phyloP scores from a whole-genome alignment of 495 filamentous ascomycete genomes.

The Lasiosphaeria ovina region DNA sequence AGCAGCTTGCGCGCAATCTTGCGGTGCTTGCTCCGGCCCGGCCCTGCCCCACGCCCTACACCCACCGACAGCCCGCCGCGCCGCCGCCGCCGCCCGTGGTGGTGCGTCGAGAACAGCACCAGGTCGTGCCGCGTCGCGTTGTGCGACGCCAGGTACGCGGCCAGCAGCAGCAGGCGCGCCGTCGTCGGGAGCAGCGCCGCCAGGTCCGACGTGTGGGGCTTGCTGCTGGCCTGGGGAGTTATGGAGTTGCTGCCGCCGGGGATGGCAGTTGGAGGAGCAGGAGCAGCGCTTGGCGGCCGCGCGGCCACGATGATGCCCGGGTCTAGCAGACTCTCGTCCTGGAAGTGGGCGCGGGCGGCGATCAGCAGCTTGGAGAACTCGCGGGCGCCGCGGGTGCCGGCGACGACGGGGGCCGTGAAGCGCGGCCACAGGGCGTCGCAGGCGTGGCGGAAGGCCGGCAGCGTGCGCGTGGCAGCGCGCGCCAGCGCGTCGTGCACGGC shows the following conservation, averaged over 20 bases:
- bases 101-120: conserved; percentile 79
- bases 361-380: conserved; percentile 83
- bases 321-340: conserved; percentile 69
- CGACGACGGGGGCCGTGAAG: conserved; percentile 65
- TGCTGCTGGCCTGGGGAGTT: conserved; percentile 12
- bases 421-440: conserved; percentile 63
- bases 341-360: conserved; percentile 68
- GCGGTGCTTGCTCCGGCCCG: conserved; percentile 57
- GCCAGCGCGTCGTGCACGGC: conserved; percentile 72
- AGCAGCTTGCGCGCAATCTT: conserved; percentile 71
- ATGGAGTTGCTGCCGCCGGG: conserved; percentile 9
- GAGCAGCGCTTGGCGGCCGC: conserved; percentile 15
- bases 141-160: conserved; percentile 89
- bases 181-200: conserved; percentile 68
- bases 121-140: conserved; percentile 76
- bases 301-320: conserved; percentile 59
- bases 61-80: conserved; percentile 32
- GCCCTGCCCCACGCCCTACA: conserved; percentile 32
- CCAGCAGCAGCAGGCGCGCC: conserved; percentile 76
- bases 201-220: conserved; percentile 23
- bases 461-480: conserved; percentile 62
- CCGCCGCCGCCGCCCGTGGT: conserved; percentile 49
- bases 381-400: conserved; percentile 63
- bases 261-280: conserved; percentile 15
- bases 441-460: conserved; percentile 58